Evolutionary conservation across 495 filamentous ascomycete genomes (phyloP).

Genomic region (Xylaria castorea): DNA sequence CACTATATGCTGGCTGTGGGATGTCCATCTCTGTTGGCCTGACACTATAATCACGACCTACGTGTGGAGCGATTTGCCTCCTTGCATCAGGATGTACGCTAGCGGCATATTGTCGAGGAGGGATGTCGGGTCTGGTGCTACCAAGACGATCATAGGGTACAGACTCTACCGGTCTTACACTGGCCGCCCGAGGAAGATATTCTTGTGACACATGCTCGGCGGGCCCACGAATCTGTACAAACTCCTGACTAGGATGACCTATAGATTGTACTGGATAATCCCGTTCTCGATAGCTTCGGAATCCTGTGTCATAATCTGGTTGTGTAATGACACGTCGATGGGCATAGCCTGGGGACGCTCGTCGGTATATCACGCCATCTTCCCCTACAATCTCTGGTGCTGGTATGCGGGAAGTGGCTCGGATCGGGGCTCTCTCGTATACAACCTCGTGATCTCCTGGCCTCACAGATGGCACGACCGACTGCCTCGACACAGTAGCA

Average conservation of each 20-base stretch:
- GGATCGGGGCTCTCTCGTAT: slow-evolving; percentile 56
- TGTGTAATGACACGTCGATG: slow-evolving; percentile 60
- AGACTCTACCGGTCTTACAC: slow-evolving; percentile 60
- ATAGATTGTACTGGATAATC: slow-evolving; percentile 54
- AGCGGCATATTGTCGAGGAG: slow-evolving; percentile 49
- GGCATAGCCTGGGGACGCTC: slow-evolving; percentile 47
- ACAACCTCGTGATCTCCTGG: slow-evolving; percentile 50
- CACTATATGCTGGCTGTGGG: slow-evolving; percentile 44
- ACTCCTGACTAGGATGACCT: slow-evolving; percentile 51
- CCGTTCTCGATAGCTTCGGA: slow-evolving; percentile 58
- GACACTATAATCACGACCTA: slow-evolving; percentile 53
- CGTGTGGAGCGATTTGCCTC: slow-evolving; percentile 44
- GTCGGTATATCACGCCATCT: slow-evolving; percentile 52
- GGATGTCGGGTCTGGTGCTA: slow-evolving; percentile 58
- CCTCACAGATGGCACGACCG: slow-evolving; percentile 49
- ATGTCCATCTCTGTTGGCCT: slow-evolving; percentile 43
- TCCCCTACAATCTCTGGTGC: slow-evolving; percentile 54
- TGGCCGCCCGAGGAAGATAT: slow-evolving; percentile 61
- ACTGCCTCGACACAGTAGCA: slow-evolving; percentile 50
- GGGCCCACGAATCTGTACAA: slow-evolving; percentile 46
- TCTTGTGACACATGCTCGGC: slow-evolving; percentile 56
- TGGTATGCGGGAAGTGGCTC: slow-evolving; percentile 60
- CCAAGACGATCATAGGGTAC: slow-evolving; percentile 58
- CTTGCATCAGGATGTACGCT: slow-evolving; percentile 48
- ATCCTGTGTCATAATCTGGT: slow-evolving; percentile 56